Percentiles rank a stretch among this genome's conserved stretches.
Evolutionary conservation across 2,329 filamentous ascomycete species (phyloP).

Genomic region (Fusarium sulawesiense): DNA sequence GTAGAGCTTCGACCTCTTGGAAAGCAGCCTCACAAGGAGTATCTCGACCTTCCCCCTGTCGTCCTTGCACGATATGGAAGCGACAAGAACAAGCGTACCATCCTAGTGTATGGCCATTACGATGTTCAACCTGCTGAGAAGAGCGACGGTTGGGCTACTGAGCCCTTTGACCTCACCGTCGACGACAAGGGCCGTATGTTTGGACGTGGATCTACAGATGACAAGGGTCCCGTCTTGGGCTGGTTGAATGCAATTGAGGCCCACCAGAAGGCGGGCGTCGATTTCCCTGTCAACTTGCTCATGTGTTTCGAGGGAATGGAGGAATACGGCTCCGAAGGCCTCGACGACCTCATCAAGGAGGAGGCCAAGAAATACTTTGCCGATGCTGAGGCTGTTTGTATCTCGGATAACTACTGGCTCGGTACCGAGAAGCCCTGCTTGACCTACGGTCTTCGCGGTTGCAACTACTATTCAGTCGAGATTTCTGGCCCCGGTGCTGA

Average conservation of each 20-base stretch:
- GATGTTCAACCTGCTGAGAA: slow-evolving; percentile 96
- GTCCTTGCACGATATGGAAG: slow-evolving; percentile 92
- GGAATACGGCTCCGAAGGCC: slow-evolving; percentile 95
- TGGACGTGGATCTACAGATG: slow-evolving; percentile 93
- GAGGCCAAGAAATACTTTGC: slow-evolving; percentile 96
- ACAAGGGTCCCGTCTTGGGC: slow-evolving; percentile 96
- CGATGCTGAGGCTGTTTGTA: slow-evolving; percentile 95
- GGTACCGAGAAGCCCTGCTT: slow-evolving; percentile 98
- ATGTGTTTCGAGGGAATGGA: slow-evolving; percentile 99
- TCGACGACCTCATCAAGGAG: slow-evolving; percentile 92
- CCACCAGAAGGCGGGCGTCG: slow-evolving; percentile 92
- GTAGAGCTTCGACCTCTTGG: slow-evolving; percentile 89
- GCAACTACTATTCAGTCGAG: slow-evolving; percentile 97
- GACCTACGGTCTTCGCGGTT: slow-evolving; percentile 95
- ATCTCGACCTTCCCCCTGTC: slow-evolving; percentile 91
- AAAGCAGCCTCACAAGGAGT: slow-evolving; percentile 90
- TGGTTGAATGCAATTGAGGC: slow-evolving; percentile 99
- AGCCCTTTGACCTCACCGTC: slow-evolving; percentile 89
- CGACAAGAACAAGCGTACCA: slow-evolving; percentile 92
- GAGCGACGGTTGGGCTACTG: slow-evolving; percentile 94
- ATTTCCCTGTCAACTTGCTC: slow-evolving; percentile 96
- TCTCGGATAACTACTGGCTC: slow-evolving; percentile 99
- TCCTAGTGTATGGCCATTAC: slow-evolving; percentile 98
- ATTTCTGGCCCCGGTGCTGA: slow-evolving; percentile 92
- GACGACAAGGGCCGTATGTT: slow-evolving; percentile 96